These are phyloP conservation scores for Begonia peltatifolia DNA, from an alignment of 306 rosid species.

Conservation along the genomic window DNA sequence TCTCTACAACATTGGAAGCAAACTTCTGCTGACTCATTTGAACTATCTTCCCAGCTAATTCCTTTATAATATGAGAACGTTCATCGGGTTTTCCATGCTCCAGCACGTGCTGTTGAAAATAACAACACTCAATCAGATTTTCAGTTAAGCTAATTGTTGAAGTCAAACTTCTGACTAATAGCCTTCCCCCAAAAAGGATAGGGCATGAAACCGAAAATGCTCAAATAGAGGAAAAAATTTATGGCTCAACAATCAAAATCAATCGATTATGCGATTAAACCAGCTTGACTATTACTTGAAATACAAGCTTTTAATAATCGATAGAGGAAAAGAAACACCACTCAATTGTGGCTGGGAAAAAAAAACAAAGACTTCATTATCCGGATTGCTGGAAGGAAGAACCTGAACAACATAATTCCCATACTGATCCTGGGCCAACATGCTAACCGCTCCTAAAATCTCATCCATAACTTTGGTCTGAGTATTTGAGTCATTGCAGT, in stretches of 20 bases:
- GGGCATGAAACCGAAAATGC: no score
- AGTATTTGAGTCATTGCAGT: conserved; percentile 42
- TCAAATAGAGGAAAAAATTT: no score
- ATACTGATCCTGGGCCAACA: conserved; percentile 89
- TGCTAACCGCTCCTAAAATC: conserved; percentile 73
- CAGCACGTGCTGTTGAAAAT: conserved; percentile 46
- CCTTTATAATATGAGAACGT: conserved; percentile 67
- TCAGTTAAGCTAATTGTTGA: no score
- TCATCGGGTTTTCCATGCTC: conserved; percentile 83
- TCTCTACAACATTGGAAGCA: conserved; percentile 90
- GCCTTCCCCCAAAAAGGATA: no score
- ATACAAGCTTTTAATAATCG: no score
- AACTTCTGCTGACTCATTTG: conserved; percentile 94
- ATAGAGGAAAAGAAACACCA: no score
- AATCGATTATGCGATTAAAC: no score
- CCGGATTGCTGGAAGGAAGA: background rate
- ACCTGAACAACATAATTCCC: conserved; percentile 94
- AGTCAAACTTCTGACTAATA: no score
- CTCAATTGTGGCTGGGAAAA: no score
- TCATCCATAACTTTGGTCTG: conserved; percentile 80
- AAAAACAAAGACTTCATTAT: no score
- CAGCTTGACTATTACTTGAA: no score
- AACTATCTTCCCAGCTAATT: conserved; percentile 71
- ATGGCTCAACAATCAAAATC: no score
- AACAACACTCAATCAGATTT: background rate